These are phyloP conservation scores for Fusarium dimerum DNA, from an alignment of 2,329 filamentous ascomycete species.

Conservation along the genomic window DNA sequence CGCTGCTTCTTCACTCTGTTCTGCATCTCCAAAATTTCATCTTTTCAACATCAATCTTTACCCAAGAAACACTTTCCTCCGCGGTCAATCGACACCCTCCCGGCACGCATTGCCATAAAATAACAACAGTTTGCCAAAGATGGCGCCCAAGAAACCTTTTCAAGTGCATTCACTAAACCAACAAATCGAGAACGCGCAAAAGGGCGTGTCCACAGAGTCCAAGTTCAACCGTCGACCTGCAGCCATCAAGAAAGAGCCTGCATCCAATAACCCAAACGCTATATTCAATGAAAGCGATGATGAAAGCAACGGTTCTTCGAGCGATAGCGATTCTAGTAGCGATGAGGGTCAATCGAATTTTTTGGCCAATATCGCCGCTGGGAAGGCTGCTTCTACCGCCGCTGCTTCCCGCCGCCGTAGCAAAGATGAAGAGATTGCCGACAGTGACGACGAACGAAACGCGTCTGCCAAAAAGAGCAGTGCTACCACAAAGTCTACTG, in stretches of 20 bases:
- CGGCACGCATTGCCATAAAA: constrained; percentile 9
- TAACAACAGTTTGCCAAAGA: constrained; percentile 24
- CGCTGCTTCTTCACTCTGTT: constrained; percentile 5
- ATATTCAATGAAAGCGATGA: constrained; percentile 35
- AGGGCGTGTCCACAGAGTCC: constrained; percentile 34
- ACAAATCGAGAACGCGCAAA: constrained; percentile 41
- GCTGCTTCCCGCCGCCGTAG: constrained; percentile 25
- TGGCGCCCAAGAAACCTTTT: constrained; percentile 39
- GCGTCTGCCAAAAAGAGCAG: constrained; percentile 26
- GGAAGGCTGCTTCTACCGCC: constrained; percentile 14
- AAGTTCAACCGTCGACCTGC: constrained; percentile 35
- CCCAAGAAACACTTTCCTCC: constrained; percentile 13
- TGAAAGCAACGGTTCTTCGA: constrained; percentile 33
- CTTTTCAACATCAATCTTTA: constrained; percentile 20
- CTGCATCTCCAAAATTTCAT: constrained; percentile 30
- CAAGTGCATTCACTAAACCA: constrained; percentile 40
- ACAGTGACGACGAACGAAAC: constrained; percentile 43
- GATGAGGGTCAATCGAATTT: constrained; percentile 32
- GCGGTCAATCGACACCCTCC: constrained; percentile 24
- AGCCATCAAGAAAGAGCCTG: constrained; percentile 34
- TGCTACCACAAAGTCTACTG: constrained; percentile 13
- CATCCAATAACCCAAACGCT: constrained; percentile 20
- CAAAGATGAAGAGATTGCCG: constrained; percentile 43
- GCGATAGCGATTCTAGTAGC: constrained; percentile 37
- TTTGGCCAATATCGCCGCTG: constrained; percentile 33